Conservation (phyloP, 2,329 filamentous ascomycete genomes). For the Ceratocystis albifundus region DNA sequence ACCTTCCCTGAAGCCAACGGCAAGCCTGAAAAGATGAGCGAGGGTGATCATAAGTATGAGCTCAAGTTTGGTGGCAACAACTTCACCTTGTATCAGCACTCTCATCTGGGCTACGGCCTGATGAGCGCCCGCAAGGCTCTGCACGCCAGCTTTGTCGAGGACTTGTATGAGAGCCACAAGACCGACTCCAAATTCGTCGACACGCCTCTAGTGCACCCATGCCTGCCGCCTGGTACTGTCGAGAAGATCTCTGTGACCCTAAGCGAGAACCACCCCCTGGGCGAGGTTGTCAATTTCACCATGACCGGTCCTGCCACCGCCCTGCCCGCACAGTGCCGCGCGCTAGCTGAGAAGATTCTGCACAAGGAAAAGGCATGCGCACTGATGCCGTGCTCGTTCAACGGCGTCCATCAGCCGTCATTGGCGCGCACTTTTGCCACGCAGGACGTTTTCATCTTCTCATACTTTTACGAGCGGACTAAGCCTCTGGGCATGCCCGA, state of each 20-base stretch:
- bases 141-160: slow-evolving; percentile 62
- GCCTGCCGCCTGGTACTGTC: slow-evolving; percentile 66
- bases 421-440: slow-evolving; percentile 81
- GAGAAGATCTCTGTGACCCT: slow-evolving; percentile 61
- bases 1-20: slow-evolving; percentile 64
- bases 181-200: slow-evolving; percentile 55
- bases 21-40: slow-evolving; percentile 71
- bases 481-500: slow-evolving; percentile 96
- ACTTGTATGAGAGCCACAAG: slow-evolving; percentile 53
- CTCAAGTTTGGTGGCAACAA: slow-evolving; percentile 81
- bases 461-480: slow-evolving; percentile 95
- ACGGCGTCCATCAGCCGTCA: slow-evolving; percentile 87
- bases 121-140: slow-evolving; percentile 89
- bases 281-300: slow-evolving; percentile 55
- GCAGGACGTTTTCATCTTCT: slow-evolving; percentile 93
- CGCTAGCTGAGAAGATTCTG: slow-evolving; percentile 78
- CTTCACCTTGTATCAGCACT: slow-evolving; percentile 95
- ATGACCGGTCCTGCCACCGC: slow-evolving; percentile 74
- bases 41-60: slow-evolving; percentile 92
- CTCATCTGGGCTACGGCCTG: slow-evolving; percentile 88
- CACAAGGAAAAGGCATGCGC: slow-evolving; percentile 74
- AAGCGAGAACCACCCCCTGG: slow-evolving; percentile 52
- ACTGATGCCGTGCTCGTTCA: slow-evolving; percentile 92
- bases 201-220: slow-evolving; percentile 67
- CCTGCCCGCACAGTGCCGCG: slow-evolving; percentile 76